These are phyloP conservation scores for Coffea canephora DNA, from an alignment of 257 asterid genomes.

Conservation along the genomic window DNA sequence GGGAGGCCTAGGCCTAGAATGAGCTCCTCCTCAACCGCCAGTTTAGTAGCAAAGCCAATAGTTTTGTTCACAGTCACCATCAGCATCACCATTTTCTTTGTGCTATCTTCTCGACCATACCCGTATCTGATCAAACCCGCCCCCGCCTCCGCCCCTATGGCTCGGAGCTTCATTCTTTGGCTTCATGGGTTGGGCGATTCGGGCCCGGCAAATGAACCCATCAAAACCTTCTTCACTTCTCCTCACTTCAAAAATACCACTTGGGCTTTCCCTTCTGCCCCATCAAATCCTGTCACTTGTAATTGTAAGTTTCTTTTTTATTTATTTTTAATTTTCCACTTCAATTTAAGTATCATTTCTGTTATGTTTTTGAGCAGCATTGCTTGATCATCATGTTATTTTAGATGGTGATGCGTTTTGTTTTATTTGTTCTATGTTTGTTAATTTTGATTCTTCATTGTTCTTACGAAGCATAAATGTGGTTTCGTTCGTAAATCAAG, in stretches of 20 bases:
- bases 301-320: constrained; percentile 52
- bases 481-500: no score
- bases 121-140: constrained; percentile 10
- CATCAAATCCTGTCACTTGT: constrained; percentile 82
- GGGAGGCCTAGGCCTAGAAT: constrained; percentile 7
- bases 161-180: constrained; percentile 81
- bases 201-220: constrained; percentile 96
- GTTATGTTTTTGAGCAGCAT: background rate
- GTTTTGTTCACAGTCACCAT: constrained; percentile 47
- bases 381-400: background rate
- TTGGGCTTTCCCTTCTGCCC: constrained; percentile 99
- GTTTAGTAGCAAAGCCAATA: constrained; percentile 39
- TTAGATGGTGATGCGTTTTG: background rate
- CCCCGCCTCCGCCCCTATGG: constrained; percentile 48
- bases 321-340: background rate
- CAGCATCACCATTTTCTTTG: constrained; percentile 46
- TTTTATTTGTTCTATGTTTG: background rate
- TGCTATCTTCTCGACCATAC: constrained; percentile 32
- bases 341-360: background rate
- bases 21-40: constrained; percentile 23
- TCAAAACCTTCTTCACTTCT: constrained; percentile 73
- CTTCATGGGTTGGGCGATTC: constrained; percentile 96
- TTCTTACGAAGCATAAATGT: background rate
- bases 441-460: background rate
- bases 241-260: constrained; percentile 63